Base-by-base conservation (phyloP, 192 early-diverging fungal species). In the Rhizophagus prolifer region DNA sequence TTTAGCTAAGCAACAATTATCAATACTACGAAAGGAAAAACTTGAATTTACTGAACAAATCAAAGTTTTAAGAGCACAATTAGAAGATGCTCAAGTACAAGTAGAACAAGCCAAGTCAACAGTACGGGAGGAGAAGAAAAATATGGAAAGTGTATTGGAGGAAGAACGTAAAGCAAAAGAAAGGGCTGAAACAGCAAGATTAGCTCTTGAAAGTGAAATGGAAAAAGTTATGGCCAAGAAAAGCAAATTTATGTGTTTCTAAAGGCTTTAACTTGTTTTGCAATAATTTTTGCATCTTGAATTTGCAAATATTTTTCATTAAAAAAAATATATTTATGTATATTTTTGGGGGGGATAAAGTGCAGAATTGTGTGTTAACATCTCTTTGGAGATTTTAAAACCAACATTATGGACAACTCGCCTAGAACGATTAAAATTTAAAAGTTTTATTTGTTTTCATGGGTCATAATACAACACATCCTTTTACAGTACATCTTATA, bases 211-310 rank as follows among this genome's bases (percentile, higher is more conserved):
- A 64, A 82, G 81, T 19, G 66, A 84, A 65, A 87, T 89, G 85
- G 86, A 89, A 66, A 83, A 89, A 62, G 58, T 89, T 16, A 82
- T 89, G 78, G 83, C 72, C 26, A 81, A 84, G 67, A 87, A 83
- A 80, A 87, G 76, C 77, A 89, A 89, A 71, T 89, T 89, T 75
- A 86, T 83, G 63, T 89, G 88, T 77, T 88, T 88, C 76, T 88
- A 84, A 79, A 0, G 23, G 41, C 34, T 34, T 66, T 9, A 23
- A n/a, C 16, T 54, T 1, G 3, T 14, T 50, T 47, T 50, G 47
- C 47, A 50, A 50, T 13, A 50, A 50, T 54, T 54, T 38, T 54
- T 7, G 12, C 16, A 21, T 54, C 16, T 21, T 21, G 47, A 50
- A 13, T 1, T 50, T 50, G 13, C 47, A 50, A 38, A 38, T 50